Percentiles rank a stretch among this genome's conserved stretches.
These are phyloP conservation scores for Aspergillus hiratsukae DNA, from an alignment of 2,329 filamentous ascomycete genomes.

Conservation along the genomic window DNA sequence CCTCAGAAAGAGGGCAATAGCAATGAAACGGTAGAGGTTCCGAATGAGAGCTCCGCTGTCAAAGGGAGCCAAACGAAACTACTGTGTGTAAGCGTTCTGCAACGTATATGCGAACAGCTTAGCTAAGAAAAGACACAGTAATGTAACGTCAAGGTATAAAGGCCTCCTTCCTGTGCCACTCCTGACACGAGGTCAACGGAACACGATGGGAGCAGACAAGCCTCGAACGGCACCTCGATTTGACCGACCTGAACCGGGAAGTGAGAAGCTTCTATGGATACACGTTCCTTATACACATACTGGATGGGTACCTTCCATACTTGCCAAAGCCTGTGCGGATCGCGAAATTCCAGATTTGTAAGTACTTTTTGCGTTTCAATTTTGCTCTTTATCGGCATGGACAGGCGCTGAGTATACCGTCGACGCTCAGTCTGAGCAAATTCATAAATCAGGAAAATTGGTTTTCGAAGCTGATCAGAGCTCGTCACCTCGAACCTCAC, in stretches of 20 bases:
- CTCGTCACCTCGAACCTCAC: conserved; percentile 37
- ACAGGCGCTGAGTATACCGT: not conserved
- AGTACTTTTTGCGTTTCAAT: not conserved
- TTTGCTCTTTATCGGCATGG: not conserved
- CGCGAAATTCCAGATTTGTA: conserved; percentile 23
- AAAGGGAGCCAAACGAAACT: not conserved
- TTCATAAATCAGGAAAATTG: conserved; percentile 34
- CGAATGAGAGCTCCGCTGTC: not conserved
- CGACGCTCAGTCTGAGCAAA: conserved; percentile 30
- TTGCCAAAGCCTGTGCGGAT: conserved; percentile 17
- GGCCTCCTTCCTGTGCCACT: conserved; percentile 22
- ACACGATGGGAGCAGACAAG: conserved; percentile 18
- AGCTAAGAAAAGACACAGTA: not conserved
- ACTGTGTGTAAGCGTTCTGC: not conserved
- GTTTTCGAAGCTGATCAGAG: conserved; percentile 32
- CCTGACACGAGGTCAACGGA: conserved; percentile 19
- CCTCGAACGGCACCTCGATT: conserved; percentile 26
- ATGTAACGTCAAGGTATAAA: conserved; percentile 14
- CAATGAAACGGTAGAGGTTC: not conserved
- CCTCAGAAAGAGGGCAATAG: not conserved
- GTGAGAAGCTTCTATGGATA: conserved; percentile 32
- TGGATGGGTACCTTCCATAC: conserved; percentile 18
- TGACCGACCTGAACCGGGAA: conserved; percentile 29
- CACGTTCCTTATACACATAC: conserved; percentile 31
- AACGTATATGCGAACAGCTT: not conserved